A percentile compares a stretch with the other conserved stretches of the same genome.
These are phyloP conservation scores for Leccinum arenicola DNA, from an alignment of 768 basidiomycete genomes.

Conservation along the genomic window DNA sequence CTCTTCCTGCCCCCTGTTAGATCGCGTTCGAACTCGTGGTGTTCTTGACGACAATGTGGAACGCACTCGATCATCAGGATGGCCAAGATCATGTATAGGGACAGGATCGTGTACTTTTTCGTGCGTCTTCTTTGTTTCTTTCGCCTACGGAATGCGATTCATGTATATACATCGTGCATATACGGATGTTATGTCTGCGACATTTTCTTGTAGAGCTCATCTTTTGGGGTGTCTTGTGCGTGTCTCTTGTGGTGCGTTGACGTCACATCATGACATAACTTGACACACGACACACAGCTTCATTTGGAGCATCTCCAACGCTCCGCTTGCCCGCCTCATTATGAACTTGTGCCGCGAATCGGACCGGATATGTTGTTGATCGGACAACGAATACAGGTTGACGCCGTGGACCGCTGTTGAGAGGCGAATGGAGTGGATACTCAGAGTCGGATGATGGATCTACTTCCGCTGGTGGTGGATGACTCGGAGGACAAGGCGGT, in stretches of 20 bases:
- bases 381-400: not conserved
- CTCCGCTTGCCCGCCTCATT: conserved; percentile 33
- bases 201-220: conserved; percentile 15
- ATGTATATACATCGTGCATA: not conserved
- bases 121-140: conserved; percentile 14
- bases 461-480: not conserved
- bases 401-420: conserved; percentile 1
- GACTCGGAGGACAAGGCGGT: not conserved
- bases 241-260: not conserved
- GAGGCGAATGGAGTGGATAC: not conserved
- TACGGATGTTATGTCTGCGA: not conserved
- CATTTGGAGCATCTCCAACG: conserved; percentile 35
- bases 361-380: not conserved
- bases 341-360: conserved; percentile 31
- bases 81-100: conserved; percentile 28
- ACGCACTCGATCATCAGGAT: conserved; percentile 27
- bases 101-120: conserved; percentile 28
- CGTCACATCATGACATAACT: not conserved
- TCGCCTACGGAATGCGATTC: not conserved
- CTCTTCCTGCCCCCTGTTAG: conserved; percentile 8
- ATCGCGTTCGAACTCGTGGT: conserved; percentile 30
- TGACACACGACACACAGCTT: conserved; percentile 21
- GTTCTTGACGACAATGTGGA: conserved; percentile 28
- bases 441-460: not conserved
- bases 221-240: conserved; percentile 24